Base-by-base conservation (phyloP, 1,284 basidiomycete species). In the Naganishia sp. region DNA sequence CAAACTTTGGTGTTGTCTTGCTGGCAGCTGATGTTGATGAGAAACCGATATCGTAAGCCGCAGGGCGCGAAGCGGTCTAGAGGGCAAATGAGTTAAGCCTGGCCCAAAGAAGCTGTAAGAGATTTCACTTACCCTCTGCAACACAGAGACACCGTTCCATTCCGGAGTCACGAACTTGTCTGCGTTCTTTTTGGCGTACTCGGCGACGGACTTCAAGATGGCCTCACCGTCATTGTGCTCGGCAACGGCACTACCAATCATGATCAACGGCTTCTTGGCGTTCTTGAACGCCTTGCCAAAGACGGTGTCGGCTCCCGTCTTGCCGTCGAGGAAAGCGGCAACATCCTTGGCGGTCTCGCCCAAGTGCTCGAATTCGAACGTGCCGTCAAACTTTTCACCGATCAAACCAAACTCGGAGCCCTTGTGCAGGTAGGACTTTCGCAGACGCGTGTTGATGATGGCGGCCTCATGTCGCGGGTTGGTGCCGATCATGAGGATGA, bases 381-480 rank as follows among this genome's bases (percentile, higher is more conserved):
- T 88, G 25, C 90, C 92, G 76, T 97, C 92, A 53, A 89, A 92
- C 64, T 90, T 86, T 80, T 96, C 90, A 57, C 95, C 95, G 70
- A 99, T 88, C 48, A 96, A 80, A 55, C 91, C 95, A 61, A 97
- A 86, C 75, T 96, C 90, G 60, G 94, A 84, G 65, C 86, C 85
- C 23, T 86, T 88, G 75, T 93, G 88, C 72, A 99, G 79, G 90
- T 92, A 99, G 72, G 87, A 89, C 84, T 94, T 95, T 76, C 95
- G 87, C 75, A 99, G 92, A 72, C 95, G 90, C 13, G 94, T 94
- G 85, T 99, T 99, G 76, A 99, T 84, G 67, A 98, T 94, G 42
- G 96, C 90, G 9, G 94, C 96, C 81, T 99, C 96, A 78, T 98
- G 94, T 55, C 96, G 86, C 15, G 95, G 95, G 82, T 99, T 98